These are phyloP conservation scores for Salicornia ramosissima DNA, from an alignment of 148 eudicot species.

Conservation along the genomic window DNA sequence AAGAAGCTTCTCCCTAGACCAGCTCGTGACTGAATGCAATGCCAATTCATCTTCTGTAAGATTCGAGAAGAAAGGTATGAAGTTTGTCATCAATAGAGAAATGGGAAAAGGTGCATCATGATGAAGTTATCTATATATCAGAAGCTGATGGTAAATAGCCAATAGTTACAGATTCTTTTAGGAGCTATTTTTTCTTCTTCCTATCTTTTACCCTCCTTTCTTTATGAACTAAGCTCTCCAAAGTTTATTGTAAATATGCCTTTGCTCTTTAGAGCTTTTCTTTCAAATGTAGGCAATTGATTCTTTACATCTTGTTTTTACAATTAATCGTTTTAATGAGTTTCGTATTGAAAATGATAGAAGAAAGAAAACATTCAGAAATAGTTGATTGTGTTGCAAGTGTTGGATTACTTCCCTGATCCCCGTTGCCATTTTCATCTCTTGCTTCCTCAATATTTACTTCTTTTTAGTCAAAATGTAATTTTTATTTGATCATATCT, in stretches of 20 bases:
- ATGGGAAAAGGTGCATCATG: not conserved
- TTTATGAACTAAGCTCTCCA: not conserved
- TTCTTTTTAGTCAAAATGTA: not conserved
- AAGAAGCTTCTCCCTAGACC: not conserved
- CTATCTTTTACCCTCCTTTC: not conserved
- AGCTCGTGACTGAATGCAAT: not conserved
- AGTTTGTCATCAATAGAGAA: not conserved
- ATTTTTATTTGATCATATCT: too few species aligned
- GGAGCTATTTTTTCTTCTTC: slow-evolving; percentile 13
- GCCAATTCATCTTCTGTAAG: not conserved
- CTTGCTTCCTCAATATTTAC: not conserved
- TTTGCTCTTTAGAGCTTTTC: slow-evolving; percentile 27
- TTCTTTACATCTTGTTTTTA: slow-evolving; percentile 19
- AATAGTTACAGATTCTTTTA: slow-evolving; percentile 24
- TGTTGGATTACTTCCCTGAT: not conserved
- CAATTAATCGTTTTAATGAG: slow-evolving; percentile 6
- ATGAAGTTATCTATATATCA: not conserved
- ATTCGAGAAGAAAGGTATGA: not conserved
- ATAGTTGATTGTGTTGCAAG: slow-evolving; percentile 6
- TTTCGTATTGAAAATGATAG: slow-evolving; percentile 15
- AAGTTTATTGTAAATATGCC: slow-evolving; percentile 31
- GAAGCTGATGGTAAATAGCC: slow-evolving; percentile 28
- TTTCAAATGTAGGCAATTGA: slow-evolving; percentile 29
- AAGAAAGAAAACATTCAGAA: slow-evolving; percentile 13
- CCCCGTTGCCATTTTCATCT: not conserved